These are phyloP conservation scores for Truncatella angustata DNA, from an alignment of 2,329 filamentous ascomycete genomes.

Conservation along the genomic window DNA sequence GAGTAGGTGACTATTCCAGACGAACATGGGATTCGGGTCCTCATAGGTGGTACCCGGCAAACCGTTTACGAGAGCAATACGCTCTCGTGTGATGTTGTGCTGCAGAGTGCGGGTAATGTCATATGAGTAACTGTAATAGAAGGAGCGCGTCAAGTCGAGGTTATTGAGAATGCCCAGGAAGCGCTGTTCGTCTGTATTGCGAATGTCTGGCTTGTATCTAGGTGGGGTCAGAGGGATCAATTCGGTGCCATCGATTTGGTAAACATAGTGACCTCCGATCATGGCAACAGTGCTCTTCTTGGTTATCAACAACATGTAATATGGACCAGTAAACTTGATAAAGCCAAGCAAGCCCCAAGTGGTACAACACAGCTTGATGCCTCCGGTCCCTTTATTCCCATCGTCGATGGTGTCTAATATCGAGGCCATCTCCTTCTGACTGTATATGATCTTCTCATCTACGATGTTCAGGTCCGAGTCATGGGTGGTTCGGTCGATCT, in stretches of 20 bases:
- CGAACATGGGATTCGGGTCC: slow-evolving; percentile 91
- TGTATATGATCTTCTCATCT: slow-evolving; percentile 95
- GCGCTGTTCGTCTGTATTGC: slow-evolving; percentile 82
- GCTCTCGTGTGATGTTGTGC: slow-evolving; percentile 83
- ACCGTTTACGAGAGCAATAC: slow-evolving; percentile 67
- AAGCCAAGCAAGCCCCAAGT: slow-evolving; percentile 95
- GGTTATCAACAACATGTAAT: slow-evolving; percentile 96
- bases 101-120: slow-evolving; percentile 91
- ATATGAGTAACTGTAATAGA: slow-evolving; percentile 99
- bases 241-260: slow-evolving; percentile 92
- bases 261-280: slow-evolving; percentile 93
- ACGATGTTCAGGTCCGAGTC: slow-evolving; percentile 74
- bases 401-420: slow-evolving; percentile 93
- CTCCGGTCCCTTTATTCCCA: slow-evolving; percentile 87
- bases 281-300: slow-evolving; percentile 95
- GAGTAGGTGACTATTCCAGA: slow-evolving; percentile 93
- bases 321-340: slow-evolving; percentile 90
- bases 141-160: slow-evolving; percentile 83
- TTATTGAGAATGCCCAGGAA: slow-evolving; percentile 89
- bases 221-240: slow-evolving; percentile 81
- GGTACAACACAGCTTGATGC: slow-evolving; percentile 83
- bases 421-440: slow-evolving; percentile 86
- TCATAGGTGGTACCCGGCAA: slow-evolving; percentile 55
- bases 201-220: slow-evolving; percentile 71
- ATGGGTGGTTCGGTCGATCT: slow-evolving; percentile 89